A percentile compares a stretch with the other conserved stretches of the same genome.
Evolutionary conservation across 352 stramenopile species (phyloP).

Genomic region (Thalassiosira allenii): DNA sequence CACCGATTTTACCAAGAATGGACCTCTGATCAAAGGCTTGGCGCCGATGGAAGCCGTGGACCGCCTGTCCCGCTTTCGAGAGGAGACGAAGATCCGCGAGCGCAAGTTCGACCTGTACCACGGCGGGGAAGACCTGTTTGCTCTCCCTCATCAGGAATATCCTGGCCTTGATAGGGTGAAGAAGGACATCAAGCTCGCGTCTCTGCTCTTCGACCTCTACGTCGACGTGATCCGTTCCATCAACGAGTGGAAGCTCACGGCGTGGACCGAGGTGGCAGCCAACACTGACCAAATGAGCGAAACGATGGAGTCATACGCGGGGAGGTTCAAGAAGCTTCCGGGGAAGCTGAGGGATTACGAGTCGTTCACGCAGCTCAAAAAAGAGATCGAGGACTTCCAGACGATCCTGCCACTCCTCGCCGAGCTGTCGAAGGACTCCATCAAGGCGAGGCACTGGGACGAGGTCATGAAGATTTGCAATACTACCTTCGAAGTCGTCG

Average conservation of each 20-base stretch:
- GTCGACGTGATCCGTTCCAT: conserved; percentile 97
- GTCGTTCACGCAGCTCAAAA: conserved; percentile 95
- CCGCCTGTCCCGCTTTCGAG: conserved; percentile 96
- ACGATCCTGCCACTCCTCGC: conserved; percentile 95
- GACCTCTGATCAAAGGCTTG: conserved; percentile 97
- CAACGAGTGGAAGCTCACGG: conserved; percentile 96
- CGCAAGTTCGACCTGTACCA: conserved; percentile 97
- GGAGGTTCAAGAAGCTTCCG: conserved; percentile 97
- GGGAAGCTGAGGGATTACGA: conserved; percentile 96
- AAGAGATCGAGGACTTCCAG: conserved; percentile 98
- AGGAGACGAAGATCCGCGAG: conserved; percentile 97
- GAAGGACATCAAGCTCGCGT: conserved; percentile 95
- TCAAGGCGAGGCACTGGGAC: conserved; percentile 96
- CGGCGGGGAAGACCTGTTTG: conserved; percentile 97
- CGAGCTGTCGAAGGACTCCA: conserved; percentile 96
- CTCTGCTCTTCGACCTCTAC: conserved; percentile 93
- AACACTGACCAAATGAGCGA: conserved; percentile 96
- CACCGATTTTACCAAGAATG: conserved; percentile 95
- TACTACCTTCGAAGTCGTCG: conserved; percentile 92
- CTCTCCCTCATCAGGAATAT: conserved; percentile 95
- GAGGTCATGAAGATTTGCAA: conserved; percentile 95
- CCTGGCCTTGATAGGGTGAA: conserved; percentile 96
- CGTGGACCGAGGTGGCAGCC: conserved; percentile 94
- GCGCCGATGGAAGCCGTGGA: conserved; percentile 96
- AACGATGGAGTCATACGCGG: conserved; percentile 95